phyloP scores from a whole-genome alignment of 2,329 filamentous ascomycete species.

The Botrytis medusae region DNA sequence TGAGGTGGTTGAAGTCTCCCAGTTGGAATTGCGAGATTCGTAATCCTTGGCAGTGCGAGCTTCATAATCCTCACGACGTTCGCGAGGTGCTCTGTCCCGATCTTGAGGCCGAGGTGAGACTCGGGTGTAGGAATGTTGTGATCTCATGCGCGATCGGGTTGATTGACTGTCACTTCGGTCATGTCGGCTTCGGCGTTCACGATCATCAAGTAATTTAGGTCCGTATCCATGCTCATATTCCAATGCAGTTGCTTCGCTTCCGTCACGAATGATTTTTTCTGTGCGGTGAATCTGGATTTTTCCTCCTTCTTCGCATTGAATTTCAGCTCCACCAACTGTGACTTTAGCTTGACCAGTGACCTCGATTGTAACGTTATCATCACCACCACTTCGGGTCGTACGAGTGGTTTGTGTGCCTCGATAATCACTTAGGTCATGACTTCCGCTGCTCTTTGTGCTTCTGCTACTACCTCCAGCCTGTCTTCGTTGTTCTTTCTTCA shows the following conservation, averaged over 20 bases:
- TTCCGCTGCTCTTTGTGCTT: slow-evolving; percentile 59
- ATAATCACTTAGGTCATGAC: slow-evolving; percentile 64
- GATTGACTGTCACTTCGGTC: slow-evolving; percentile 28
- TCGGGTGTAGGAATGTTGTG: slow-evolving; percentile 32
- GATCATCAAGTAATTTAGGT: slow-evolving; percentile 32
- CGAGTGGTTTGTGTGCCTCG: slow-evolving; percentile 61
- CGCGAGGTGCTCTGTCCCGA: slow-evolving; percentile 14
- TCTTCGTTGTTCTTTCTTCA: slow-evolving; percentile 48
- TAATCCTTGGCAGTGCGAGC: background rate
- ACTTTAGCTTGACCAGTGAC: slow-evolving; percentile 57
- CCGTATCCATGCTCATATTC: slow-evolving; percentile 31
- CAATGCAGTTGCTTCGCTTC: slow-evolving; percentile 53
- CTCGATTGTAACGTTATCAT: slow-evolving; percentile 59
- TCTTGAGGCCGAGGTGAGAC: slow-evolving; percentile 26
- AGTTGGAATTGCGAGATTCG: background rate
- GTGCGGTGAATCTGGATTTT: slow-evolving; percentile 57
- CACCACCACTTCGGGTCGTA: slow-evolving; percentile 49
- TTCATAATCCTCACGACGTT: slow-evolving; percentile 21
- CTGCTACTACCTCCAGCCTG: slow-evolving; percentile 47
- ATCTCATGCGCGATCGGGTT: slow-evolving; percentile 27
- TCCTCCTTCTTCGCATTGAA: slow-evolving; percentile 58
- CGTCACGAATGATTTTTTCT: slow-evolving; percentile 42
- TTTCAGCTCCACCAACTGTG: slow-evolving; percentile 56
- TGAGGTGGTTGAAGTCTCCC: background rate
- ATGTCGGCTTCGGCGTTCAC: slow-evolving; percentile 32